Evolutionary conservation across 495 filamentous ascomycete species (phyloP).

Genomic region (Daldinia childiae): DNA sequence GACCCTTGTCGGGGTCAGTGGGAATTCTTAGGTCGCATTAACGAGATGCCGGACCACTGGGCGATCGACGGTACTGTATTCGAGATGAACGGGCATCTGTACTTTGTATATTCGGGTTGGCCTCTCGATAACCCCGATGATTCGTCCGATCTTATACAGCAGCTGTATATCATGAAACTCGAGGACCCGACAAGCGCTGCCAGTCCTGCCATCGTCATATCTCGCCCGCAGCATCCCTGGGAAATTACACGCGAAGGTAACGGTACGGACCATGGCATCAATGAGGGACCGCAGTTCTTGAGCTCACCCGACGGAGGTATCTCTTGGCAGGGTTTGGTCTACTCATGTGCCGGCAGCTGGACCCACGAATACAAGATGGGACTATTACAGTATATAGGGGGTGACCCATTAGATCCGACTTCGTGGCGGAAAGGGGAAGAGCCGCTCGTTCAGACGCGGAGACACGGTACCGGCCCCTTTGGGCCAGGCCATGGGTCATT

Average conservation of each 20-base stretch:
- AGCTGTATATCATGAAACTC: conserved; percentile 45
- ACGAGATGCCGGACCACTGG: conserved; percentile 46
- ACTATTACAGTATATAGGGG: conserved; percentile 38
- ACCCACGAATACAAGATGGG: conserved; percentile 51
- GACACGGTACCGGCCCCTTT: conserved; percentile 34
- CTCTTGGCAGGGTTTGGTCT: conserved; percentile 42
- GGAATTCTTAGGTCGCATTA: conserved; percentile 46
- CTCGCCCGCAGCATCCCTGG: conserved; percentile 39
- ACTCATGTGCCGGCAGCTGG: conserved; percentile 45
- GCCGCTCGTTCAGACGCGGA: conserved; percentile 41
- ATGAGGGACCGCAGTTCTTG: conserved; percentile 48
- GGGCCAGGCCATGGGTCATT: conserved; percentile 47
- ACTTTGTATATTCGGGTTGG: conserved; percentile 48
- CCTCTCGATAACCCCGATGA: conserved; percentile 31
- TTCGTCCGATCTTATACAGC: conserved; percentile 36
- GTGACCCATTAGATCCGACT: conserved; percentile 40
- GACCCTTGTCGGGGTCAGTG: conserved; percentile 43
- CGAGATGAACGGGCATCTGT: conserved; percentile 38
- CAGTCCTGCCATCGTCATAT: conserved; percentile 34
- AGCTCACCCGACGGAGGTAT: conserved; percentile 40
- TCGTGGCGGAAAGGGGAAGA: conserved; percentile 45
- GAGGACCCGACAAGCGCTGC: conserved; percentile 34
- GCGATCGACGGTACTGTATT: conserved; percentile 49
- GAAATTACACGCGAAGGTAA: conserved; percentile 45
- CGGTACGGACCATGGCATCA: conserved; percentile 43